These are phyloP conservation scores for Carallia pectinifolia DNA, from an alignment of 345 rosid genomes.

Conservation along the genomic window DNA sequence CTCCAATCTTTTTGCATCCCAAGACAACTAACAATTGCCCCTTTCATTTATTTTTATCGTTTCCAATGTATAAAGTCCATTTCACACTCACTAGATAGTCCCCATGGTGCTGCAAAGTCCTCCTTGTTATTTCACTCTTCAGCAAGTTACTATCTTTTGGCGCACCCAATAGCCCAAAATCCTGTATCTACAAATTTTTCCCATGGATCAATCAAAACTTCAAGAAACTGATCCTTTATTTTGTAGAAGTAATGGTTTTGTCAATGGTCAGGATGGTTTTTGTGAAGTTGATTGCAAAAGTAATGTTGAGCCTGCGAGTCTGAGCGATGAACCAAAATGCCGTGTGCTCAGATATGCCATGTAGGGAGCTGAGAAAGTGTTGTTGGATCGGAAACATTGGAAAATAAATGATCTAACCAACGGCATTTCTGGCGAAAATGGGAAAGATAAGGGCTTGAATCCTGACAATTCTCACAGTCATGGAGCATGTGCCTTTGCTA, in stretches of 20 bases:
- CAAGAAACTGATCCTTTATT: constrained; percentile 4
- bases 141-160: no score
- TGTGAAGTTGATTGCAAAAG: not conserved
- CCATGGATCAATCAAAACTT: constrained; percentile 14
- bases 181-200: not conserved
- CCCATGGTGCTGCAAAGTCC: not conserved
- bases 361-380: constrained; percentile 25
- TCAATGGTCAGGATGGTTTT: constrained; percentile 2
- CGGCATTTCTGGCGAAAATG: not conserved
- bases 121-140: not conserved
- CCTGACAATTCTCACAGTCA: not conserved
- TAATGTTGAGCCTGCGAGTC: not conserved
- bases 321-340: constrained; percentile 13
- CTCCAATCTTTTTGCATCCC: constrained; percentile 31
- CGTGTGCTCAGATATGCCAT: constrained; percentile 18
- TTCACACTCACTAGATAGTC: not conserved
- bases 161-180: not conserved
- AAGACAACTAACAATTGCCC: constrained; percentile 11
- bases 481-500: not conserved
- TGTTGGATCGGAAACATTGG: constrained; percentile 24
- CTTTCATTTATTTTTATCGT: not conserved
- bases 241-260: not conserved
- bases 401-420: not conserved
- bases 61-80: constrained; percentile 8
- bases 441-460: not conserved